Evolutionary conservation across 768 basidiomycete species (phyloP).

Genomic region (Harrya chromipes): DNA sequence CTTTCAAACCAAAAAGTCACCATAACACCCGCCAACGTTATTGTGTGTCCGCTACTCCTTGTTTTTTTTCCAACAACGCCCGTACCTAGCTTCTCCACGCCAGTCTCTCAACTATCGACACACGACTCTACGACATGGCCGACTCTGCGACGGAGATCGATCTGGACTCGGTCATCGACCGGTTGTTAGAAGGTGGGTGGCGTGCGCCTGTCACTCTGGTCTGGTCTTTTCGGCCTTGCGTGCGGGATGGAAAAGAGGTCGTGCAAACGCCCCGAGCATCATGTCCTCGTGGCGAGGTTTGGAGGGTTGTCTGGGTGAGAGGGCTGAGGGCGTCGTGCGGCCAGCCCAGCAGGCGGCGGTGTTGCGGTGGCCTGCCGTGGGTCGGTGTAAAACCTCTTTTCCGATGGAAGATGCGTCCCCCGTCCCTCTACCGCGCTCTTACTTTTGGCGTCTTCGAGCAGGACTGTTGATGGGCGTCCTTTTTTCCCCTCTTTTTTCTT

Average conservation of each 20-base stretch:
- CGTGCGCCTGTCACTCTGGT: conserved; percentile 24
- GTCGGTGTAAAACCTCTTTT: conserved; percentile 7
- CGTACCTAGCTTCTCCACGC: conserved; percentile 15
- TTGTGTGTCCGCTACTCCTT: conserved; percentile 12
- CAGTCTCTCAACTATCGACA: conserved; percentile 13
- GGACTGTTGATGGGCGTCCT: conserved; percentile 13
- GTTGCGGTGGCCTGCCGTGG: conserved; percentile 3
- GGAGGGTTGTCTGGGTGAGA: not conserved
- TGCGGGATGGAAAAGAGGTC: not conserved
- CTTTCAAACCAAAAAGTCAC: conserved; percentile 18
- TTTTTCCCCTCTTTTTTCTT: conserved; percentile 19
- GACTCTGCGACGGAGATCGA: conserved; percentile 91
- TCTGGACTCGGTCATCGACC: conserved; percentile 99
- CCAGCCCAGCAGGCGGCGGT: conserved; percentile 17
- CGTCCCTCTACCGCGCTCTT: not conserved
- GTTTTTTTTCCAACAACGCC: conserved; percentile 27
- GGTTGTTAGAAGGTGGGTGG: conserved; percentile 90
- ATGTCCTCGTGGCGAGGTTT: not conserved
- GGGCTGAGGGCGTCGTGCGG: conserved; percentile 11
- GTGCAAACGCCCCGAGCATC: not conserved
- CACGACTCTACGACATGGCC: conserved; percentile 50
- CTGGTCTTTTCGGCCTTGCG: conserved; percentile 13
- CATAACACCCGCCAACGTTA: conserved; percentile 16
- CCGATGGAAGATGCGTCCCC: not conserved
- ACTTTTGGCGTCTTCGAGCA: conserved; percentile 1